Percentiles rank a stretch among this genome's conserved stretches.
These are phyloP conservation scores for Dactylellina drechsleri DNA, from an alignment of 2,329 filamentous ascomycete genomes.

Conservation along the genomic window DNA sequence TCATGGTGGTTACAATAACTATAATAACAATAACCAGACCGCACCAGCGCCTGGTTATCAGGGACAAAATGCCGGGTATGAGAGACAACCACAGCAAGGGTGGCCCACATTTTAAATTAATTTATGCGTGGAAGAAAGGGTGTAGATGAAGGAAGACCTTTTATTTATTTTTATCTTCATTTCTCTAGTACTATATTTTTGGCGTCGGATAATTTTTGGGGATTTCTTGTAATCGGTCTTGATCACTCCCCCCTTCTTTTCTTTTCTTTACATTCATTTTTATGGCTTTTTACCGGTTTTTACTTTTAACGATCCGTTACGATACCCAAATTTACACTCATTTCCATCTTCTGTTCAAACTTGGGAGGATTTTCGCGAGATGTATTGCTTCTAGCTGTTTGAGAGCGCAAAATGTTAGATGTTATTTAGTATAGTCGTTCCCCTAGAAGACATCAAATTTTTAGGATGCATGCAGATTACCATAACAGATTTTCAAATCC, in stretches of 20 bases:
- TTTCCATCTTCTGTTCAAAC: neutral
- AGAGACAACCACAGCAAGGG: slow-evolving; percentile 25
- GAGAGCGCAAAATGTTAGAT: too few relatives aligned
- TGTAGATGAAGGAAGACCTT: neutral
- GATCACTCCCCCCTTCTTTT: slow-evolving; percentile 3
- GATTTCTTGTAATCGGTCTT: slow-evolving; percentile 9
- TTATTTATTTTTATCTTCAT: slow-evolving; percentile 1
- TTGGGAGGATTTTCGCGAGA: neutral
- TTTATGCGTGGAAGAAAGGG: neutral
- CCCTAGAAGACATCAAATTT: too few relatives aligned
- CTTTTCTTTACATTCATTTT: slow-evolving; percentile 20
- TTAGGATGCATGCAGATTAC: too few relatives aligned
- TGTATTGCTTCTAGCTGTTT: too few relatives aligned
- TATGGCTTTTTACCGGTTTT: slow-evolving; percentile 16
- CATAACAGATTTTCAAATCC: too few relatives aligned
- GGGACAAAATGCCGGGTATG: slow-evolving; percentile 5
- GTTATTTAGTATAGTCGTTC: too few relatives aligned
- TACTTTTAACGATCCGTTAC: slow-evolving; percentile 29
- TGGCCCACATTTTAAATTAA: slow-evolving; percentile 40
- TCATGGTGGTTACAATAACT: slow-evolving; percentile 43
- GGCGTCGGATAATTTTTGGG: slow-evolving; percentile 6
- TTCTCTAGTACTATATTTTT: slow-evolving; percentile 6
- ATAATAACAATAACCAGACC: slow-evolving; percentile 10
- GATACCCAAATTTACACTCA: slow-evolving; percentile 29
- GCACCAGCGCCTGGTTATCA: slow-evolving; percentile 8